phyloP scores from a whole-genome alignment of 306 rosid genomes.

The Crataegus laevigata region DNA sequence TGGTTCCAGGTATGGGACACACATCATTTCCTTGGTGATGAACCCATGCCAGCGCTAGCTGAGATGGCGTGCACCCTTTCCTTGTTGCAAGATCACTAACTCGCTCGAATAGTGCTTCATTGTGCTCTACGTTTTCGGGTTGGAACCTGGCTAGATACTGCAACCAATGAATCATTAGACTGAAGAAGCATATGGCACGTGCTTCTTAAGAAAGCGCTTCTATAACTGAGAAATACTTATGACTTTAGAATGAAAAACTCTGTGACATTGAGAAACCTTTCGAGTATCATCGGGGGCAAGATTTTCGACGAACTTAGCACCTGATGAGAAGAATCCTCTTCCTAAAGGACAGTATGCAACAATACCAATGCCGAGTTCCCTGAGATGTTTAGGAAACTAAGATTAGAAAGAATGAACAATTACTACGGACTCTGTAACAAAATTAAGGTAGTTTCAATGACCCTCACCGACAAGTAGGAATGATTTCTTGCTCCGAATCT shows the following conservation, averaged over 20 bases:
- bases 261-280: constrained; percentile 30
- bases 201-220: neutral
- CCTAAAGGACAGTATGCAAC: constrained; percentile 66
- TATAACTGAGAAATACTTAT: neutral
- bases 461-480: constrained; percentile 65
- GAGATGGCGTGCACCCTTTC: constrained; percentile 58
- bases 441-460: neutral
- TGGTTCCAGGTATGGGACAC: constrained; percentile 77
- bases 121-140: constrained; percentile 51
- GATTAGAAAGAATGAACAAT: neutral
- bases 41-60: constrained; percentile 59
- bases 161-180: neutral
- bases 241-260: neutral
- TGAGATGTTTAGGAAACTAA: neutral
- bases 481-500: constrained; percentile 53
- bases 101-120: constrained; percentile 45
- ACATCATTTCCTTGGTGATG: constrained; percentile 64
- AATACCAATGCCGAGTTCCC: constrained; percentile 62
- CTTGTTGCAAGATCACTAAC: constrained; percentile 49
- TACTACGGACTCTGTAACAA: neutral
- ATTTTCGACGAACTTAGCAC: constrained; percentile 33
- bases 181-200: neutral
- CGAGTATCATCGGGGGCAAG: constrained; percentile 25
- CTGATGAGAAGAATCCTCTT: constrained; percentile 54
- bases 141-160: constrained; percentile 46